Base-by-base conservation (phyloP, 768 basidiomycete genomes). In the Boletus sensibilis region DNA sequence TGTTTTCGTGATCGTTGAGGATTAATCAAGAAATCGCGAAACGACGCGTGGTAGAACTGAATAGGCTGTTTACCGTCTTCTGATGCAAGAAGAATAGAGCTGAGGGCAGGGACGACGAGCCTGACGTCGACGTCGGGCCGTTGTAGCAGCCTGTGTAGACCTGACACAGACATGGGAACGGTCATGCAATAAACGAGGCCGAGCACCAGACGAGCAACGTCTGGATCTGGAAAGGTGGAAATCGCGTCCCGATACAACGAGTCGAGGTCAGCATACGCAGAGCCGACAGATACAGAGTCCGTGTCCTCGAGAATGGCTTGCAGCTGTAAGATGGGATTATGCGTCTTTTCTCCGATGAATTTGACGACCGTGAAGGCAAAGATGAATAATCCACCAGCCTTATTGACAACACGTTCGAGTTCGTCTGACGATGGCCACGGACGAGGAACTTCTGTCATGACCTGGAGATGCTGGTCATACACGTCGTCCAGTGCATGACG, bases 311-410 rank as follows among this genome's bases (percentile, higher is more conserved):
- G 25, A 20, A 62, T 58, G 14, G 40, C 56, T 31, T 65, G 56
- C 8, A 66, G 41, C 29, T 61, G 61, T 11, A 43, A n/a, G 7
- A 49, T 23, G 1, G 64, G 64, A 42, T 60, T 45, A 25, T 59
- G 64, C 13, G 56, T 59, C 34, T 38, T 54, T n/a, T 53, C 58
- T 29, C 62, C 63, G 0, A 68, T 53, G n/a, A 67, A 72, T 34
- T 67, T 68, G 49, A 66, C 57, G 20, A 71, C 65, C 0, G 69
- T 71, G 10, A 64, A 54, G 1, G 69, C 69, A 29, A 70, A 69
- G 7, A 71, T 65, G 41, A 73, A 73, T 20, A 71, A 47, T 14
- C 70, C 67, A 1, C 52, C 63, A 5, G 68, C 54, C 29, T 61
- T 63, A 23, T 35, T 51, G 18, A 71, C 64, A 0, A 60, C 42